These are phyloP conservation scores for Fusarium newnesense DNA, from an alignment of 2,329 filamentous ascomycete genomes.

Conservation along the genomic window DNA sequence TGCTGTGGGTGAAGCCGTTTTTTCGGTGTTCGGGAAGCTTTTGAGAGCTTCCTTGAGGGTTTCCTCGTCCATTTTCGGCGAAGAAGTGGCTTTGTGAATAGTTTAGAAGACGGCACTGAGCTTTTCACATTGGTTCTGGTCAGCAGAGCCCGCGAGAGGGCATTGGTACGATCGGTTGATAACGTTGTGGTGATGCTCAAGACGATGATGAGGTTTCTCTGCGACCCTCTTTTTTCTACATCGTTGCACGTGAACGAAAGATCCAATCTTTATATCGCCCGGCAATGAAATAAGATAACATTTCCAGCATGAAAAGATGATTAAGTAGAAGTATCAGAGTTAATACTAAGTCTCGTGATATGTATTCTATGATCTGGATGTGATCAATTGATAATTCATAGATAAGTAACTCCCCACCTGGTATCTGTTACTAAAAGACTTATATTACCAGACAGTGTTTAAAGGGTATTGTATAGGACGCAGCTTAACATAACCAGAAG, in stretches of 20 bases:
- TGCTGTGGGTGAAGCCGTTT: conserved; percentile 46
- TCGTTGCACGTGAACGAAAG: conserved; percentile 26
- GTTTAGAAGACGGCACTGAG: conserved; percentile 4
- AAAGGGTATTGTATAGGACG: not conserved
- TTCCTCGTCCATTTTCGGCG: conserved; percentile 32
- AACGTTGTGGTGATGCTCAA: not conserved
- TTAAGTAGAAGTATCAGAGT: not conserved
- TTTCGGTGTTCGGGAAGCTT: conserved; percentile 42
- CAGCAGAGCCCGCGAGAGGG: not conserved
- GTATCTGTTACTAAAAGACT: not conserved
- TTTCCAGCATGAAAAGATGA: not conserved
- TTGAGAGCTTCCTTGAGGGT: conserved; percentile 25
- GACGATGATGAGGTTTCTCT: not conserved
- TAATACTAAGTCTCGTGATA: not conserved
- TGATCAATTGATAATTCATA: not conserved
- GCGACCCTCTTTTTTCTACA: conserved; percentile 29
- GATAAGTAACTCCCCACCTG: not conserved
- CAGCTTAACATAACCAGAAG: not conserved
- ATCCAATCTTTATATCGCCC: not conserved
- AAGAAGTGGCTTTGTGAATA: not conserved
- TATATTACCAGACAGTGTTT: not conserved
- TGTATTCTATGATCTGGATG: not conserved
- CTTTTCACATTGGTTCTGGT: conserved; percentile 18
- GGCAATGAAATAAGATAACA: not conserved
- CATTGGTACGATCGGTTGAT: not conserved